phyloP scores from a whole-genome alignment of 345 rosid species.

The Triadica sebifera region DNA sequence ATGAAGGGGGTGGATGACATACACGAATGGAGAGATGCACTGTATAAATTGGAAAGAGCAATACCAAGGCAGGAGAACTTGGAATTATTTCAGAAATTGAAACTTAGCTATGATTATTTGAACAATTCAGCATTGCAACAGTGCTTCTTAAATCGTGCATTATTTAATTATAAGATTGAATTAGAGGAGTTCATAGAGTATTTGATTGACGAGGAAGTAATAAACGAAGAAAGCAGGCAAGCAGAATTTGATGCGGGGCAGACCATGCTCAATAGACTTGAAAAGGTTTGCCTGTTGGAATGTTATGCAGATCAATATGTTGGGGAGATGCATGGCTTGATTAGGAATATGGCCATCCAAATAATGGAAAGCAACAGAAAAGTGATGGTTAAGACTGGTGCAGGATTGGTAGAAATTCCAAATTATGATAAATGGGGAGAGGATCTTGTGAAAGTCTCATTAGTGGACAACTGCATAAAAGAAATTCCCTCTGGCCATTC shows the following conservation, averaged over 20 bases:
- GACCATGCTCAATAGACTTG: slow-evolving; percentile 19
- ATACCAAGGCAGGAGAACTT: too few species aligned
- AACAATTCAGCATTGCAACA: slow-evolving; percentile 6
- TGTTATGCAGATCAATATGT: background rate
- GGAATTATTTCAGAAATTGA: slow-evolving; percentile 2
- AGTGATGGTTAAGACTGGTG: background rate
- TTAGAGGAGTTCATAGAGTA: slow-evolving; percentile 9
- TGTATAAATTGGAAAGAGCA: slow-evolving; percentile 8
- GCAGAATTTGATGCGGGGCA: slow-evolving; percentile 13
- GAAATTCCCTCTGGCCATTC: slow-evolving; percentile 4
- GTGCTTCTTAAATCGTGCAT: slow-evolving; percentile 29
- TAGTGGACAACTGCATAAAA: background rate
- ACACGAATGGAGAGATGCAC: slow-evolving; percentile 16
- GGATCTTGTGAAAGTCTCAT: slow-evolving; percentile 18
- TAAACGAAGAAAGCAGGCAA: background rate
- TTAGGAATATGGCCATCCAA: slow-evolving; percentile 29
- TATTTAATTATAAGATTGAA: background rate
- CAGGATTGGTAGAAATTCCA: background rate
- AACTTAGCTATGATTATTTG: slow-evolving; percentile 16
- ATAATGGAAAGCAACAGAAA: background rate
- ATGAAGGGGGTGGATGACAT: slow-evolving; percentile 23
- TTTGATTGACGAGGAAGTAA: slow-evolving; percentile 23
- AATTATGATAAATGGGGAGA: background rate
- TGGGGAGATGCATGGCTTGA: slow-evolving; percentile 24
- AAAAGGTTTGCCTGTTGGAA: slow-evolving; percentile 19